Conservation (phyloP, 257 asterid species). For the Primulina tabacum region DNA sequence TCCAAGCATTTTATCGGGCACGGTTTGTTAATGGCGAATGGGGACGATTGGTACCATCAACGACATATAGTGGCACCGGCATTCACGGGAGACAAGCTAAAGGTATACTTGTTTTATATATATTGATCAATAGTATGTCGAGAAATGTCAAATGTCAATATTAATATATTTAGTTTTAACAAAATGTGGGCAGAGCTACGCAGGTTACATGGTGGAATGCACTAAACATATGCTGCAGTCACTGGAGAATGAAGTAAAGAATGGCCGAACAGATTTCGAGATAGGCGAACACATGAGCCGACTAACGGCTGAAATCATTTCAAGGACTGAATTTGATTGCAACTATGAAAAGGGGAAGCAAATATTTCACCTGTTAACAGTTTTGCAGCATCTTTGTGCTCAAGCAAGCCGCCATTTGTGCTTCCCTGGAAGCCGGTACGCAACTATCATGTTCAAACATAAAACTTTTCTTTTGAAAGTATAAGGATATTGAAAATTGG, state of each 20-base stretch:
- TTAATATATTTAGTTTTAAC: too few species aligned
- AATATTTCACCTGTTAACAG: slow-evolving; percentile 56
- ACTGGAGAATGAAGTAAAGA: slow-evolving; percentile 32
- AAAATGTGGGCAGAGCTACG: slow-evolving; percentile 49
- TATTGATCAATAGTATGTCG: not conserved
- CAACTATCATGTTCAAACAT: not conserved
- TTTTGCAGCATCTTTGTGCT: slow-evolving; percentile 60
- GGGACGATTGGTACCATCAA: slow-evolving; percentile 81
- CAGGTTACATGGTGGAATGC: slow-evolving; percentile 81
- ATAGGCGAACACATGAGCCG: slow-evolving; percentile 76
- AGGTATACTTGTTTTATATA: slow-evolving; percentile 38
- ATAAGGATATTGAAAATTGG: too few species aligned
- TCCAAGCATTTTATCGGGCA: slow-evolving; percentile 78
- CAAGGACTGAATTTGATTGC: slow-evolving; percentile 72
- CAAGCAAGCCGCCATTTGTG: slow-evolving; percentile 65
- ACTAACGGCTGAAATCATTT: slow-evolving; percentile 82
- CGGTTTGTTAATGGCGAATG: slow-evolving; percentile 91
- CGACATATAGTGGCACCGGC: slow-evolving; percentile 91
- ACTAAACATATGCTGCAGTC: slow-evolving; percentile 55
- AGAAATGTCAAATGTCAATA: too few species aligned
- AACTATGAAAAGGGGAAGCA: slow-evolving; percentile 78
- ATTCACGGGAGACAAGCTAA: slow-evolving; percentile 77
- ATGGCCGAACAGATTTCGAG: slow-evolving; percentile 60
- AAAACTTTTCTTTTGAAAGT: not conserved
- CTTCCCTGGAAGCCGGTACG: slow-evolving; percentile 89